Conservation (phyloP, 106 monocot genomes). For the Triglochin maritima region DNA sequence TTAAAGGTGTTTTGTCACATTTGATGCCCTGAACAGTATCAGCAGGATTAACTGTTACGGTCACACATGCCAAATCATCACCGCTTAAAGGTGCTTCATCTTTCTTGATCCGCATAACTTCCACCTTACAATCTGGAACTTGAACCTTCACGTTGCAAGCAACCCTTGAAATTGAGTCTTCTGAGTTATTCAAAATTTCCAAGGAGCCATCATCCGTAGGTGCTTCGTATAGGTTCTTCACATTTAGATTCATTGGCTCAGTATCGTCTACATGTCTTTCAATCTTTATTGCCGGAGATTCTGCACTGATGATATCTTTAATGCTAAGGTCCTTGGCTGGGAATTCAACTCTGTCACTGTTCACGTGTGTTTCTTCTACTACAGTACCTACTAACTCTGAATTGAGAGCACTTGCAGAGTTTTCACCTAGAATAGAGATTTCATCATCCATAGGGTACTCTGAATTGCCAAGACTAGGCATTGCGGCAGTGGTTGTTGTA, state of each 20-base stretch:
- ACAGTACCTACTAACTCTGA: not conserved
- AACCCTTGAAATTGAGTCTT: not conserved
- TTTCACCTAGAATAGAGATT: not conserved
- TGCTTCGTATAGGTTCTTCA: not conserved
- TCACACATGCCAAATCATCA: not conserved
- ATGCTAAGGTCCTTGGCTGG: not conserved
- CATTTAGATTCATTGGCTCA: not conserved
- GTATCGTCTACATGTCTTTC: not conserved
- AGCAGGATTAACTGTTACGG: not conserved
- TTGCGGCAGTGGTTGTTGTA: not conserved
- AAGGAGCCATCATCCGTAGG: not conserved
- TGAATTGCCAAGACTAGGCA: too few species aligned
- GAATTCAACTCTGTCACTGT: not conserved
- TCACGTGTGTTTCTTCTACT: not conserved
- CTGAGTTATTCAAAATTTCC: not conserved
- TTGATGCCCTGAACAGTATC: not conserved
- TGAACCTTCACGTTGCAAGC: constrained; percentile 3
- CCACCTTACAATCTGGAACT: not conserved
- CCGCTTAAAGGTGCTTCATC: not conserved
- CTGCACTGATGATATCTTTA: not conserved
- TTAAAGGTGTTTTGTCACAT: not conserved
- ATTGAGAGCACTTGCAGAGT: not conserved
- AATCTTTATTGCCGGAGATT: not conserved
- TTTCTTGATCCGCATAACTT: not conserved
- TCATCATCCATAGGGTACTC: too few species aligned